Base-by-base conservation (phyloP, 73 alveolate genomes). In the Paramecium caudatum region DNA sequence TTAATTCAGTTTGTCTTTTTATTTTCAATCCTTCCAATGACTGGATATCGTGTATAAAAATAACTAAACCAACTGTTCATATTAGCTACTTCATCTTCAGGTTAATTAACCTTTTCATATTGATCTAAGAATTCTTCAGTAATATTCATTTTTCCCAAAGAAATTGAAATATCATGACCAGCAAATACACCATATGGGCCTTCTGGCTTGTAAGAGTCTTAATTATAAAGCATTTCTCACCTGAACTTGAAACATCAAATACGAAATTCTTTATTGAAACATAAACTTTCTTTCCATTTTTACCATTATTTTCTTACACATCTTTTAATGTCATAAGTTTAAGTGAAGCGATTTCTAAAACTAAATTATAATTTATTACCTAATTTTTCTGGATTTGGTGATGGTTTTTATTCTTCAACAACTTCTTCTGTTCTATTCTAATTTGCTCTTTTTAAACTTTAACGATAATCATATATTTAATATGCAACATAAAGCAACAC, bases 31-130 rank as follows among this genome's bases (percentile, higher is more conserved):
- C 49, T 65, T 4, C 83, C 83, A 13, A 65, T 15, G 16, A 65
- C 83, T 30, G 83, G 83, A 65, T 65, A 65, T 65, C 55, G 27
- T 4, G 23, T 3, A 12, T 65, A 65, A 12, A 65, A 65, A 36
- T 65, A 65, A 36, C 83, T 65, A 15, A 65, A 65, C 83, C 83
- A 65, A 65, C 83, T 65, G 34, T 65, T 65, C 83, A 65, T 65
- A 65, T 65, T 65, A 3, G 36, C 83, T 33, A 65, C 34, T 36
- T 65, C 83, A 65, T 65, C 83, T 65, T 65, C 83, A 25, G 83
- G 83, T 17, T 65, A 65, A 25, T 36, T 12, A 2, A 36, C 16
- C 8, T 30, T 65, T 16, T 49, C 83, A 32, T 65, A 65, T 17
- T 30, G 8, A 65, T 65, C 49, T 65, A 65, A 15, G 15, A 13